Evolutionary conservation across 768 basidiomycete species (phyloP).

Genomic region (Calocybe cyanea): DNA sequence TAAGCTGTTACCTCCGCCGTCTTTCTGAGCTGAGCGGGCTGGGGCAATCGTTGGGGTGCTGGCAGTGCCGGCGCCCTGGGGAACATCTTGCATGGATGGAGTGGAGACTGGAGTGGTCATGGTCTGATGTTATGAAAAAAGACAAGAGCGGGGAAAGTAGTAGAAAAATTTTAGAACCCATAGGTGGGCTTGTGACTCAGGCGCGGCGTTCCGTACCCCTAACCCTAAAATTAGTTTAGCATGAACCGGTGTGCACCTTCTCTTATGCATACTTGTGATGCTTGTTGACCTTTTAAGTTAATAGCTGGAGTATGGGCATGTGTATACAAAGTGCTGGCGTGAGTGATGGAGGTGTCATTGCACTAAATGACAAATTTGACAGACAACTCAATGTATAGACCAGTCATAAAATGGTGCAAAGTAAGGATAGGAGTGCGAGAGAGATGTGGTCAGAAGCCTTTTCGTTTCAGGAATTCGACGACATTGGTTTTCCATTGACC

Average conservation of each 20-base stretch:
- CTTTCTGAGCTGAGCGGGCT: conserved; percentile 45
- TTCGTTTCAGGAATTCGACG: conserved; percentile 55
- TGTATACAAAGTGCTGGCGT: no score
- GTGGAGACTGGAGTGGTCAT: conserved; percentile 28
- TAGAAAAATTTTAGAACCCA: conserved; percentile 11
- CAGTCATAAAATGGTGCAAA: background rate
- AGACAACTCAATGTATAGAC: no score
- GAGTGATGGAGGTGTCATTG: no score
- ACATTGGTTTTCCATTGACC: conserved; percentile 63
- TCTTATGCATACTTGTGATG: no score
- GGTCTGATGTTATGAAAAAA: background rate
- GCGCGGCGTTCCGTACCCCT: conserved; percentile 21
- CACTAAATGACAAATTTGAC: background rate
- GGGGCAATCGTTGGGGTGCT: conserved; percentile 44
- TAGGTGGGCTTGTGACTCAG: background rate
- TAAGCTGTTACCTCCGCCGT: conserved; percentile 50
- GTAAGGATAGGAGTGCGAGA: conserved; percentile 1
- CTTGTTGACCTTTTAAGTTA: no score
- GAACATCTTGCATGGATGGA: conserved; percentile 30
- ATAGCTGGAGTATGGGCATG: no score
- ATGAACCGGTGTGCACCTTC: background rate
- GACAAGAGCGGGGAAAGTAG: background rate
- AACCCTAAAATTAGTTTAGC: conserved; percentile 24
- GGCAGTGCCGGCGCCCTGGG: conserved; percentile 37
- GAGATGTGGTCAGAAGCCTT: conserved; percentile 69